Conservation (phyloP, 148 eudicot genomes). For the Chenopodium suecicum region DNA sequence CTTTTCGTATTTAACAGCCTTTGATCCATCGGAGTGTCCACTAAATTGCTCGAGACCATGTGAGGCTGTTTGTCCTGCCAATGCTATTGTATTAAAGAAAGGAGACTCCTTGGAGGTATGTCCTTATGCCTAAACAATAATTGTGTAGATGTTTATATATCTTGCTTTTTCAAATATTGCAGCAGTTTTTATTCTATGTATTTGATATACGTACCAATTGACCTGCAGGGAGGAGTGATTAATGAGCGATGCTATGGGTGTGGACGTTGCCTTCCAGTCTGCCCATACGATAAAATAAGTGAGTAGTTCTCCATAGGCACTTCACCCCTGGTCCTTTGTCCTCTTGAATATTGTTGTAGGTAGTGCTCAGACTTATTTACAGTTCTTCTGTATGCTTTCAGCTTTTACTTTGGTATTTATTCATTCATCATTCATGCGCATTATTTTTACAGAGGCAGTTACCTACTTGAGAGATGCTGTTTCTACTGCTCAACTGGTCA, state of each 20-base stretch:
- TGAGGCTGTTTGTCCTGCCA: conserved; percentile 79
- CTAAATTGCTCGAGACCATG: conserved; percentile 91
- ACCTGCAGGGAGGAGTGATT: conserved; percentile 70
- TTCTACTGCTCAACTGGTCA: conserved; percentile 65
- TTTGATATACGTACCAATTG: not conserved
- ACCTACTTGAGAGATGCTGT: conserved; percentile 70
- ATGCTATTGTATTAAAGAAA: conserved; percentile 56
- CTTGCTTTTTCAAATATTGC: not conserved
- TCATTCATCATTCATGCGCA: not conserved
- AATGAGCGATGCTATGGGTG: conserved; percentile 93
- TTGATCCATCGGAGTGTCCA: conserved; percentile 83
- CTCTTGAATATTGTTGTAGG: conserved; percentile 1
- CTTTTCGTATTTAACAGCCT: conserved; percentile 43
- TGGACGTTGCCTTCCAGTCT: conserved; percentile 84
- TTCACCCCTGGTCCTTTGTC: not conserved
- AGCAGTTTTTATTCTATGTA: not conserved
- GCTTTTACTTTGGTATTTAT: not conserved
- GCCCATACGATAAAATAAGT: conserved; percentile 93
- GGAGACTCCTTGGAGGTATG: conserved; percentile 26
- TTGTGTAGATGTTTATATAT: not conserved
- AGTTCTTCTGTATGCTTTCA: not conserved
- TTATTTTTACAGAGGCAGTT: conserved; percentile 49
- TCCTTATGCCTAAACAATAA: not conserved
- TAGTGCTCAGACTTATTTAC: not conserved
- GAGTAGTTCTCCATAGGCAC: conserved; percentile 5